Evolutionary conservation across 495 filamentous ascomycete genomes (phyloP).

Genomic region (Hypoxylon intermedium): DNA sequence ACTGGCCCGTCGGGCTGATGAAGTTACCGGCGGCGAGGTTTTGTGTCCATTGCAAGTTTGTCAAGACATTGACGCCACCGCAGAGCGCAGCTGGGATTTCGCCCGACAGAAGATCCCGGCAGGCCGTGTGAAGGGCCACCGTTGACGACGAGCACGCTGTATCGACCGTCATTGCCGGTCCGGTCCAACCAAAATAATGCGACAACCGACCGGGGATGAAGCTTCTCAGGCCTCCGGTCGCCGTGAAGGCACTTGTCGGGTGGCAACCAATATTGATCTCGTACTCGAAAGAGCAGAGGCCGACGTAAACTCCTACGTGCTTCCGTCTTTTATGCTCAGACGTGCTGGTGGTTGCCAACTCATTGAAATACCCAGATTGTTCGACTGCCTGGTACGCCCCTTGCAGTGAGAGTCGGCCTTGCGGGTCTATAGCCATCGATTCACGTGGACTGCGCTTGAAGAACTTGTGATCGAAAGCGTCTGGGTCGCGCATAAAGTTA

Average conservation of each 20-base stretch:
- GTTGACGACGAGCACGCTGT: conserved; percentile 60
- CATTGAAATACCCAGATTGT: conserved; percentile 27
- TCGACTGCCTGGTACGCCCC: conserved; percentile 55
- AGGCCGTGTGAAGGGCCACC: conserved; percentile 50
- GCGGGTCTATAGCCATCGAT: conserved; percentile 50
- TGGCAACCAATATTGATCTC: conserved; percentile 30
- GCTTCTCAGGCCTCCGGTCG: conserved; percentile 19
- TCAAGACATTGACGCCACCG: conserved; percentile 35
- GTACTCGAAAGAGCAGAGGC: conserved; percentile 25
- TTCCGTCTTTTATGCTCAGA: conserved; percentile 56
- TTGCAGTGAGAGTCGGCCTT: conserved; percentile 51
- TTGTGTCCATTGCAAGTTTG: conserved; percentile 19
- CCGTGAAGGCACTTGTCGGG: conserved; percentile 19
- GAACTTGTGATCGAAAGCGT: conserved; percentile 56
- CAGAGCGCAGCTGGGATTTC: conserved; percentile 49
- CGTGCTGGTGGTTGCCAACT: conserved; percentile 44
- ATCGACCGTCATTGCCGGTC: conserved; percentile 56
- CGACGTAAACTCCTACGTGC: conserved; percentile 39
- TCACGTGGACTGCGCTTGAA: conserved; percentile 54
- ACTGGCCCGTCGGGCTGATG: background rate
- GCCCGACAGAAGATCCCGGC: conserved; percentile 43
- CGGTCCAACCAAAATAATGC: conserved; percentile 59
- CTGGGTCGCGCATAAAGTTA: conserved; percentile 33
- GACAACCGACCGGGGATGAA: conserved; percentile 27
- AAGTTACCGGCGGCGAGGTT: conserved; percentile 39